Evolutionary conservation across 352 stramenopile species (phyloP).

Genomic region (Halophytophthora batemanensis): DNA sequence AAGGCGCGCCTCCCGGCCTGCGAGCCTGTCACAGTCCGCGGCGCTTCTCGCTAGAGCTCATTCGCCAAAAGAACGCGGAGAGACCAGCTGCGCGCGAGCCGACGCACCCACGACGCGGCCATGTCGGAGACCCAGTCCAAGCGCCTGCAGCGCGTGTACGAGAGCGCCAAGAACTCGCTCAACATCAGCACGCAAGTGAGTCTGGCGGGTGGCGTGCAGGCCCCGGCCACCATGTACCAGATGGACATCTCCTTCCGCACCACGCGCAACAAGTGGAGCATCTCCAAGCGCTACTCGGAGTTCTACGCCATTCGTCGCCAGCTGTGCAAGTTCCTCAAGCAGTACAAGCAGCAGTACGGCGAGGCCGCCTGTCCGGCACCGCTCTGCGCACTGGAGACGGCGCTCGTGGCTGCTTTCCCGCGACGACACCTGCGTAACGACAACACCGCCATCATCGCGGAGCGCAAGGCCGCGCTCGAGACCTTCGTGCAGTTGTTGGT

Average conservation of each 20-base stretch:
- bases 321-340: slow-evolving; percentile 66
- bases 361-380: slow-evolving; percentile 18
- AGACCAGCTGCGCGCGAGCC: slow-evolving; percentile 3
- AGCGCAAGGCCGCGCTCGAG: slow-evolving; percentile 64
- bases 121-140: slow-evolving; percentile 65
- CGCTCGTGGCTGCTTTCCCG: slow-evolving; percentile 55
- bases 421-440: slow-evolving; percentile 71
- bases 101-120: not conserved
- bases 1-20: not conserved
- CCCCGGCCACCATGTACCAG: slow-evolving; percentile 80
- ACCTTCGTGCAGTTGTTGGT: slow-evolving; percentile 80
- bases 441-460: slow-evolving; percentile 71
- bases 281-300: slow-evolving; percentile 85
- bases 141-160: slow-evolving; percentile 67
- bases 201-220: slow-evolving; percentile 30
- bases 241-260: slow-evolving; percentile 86
- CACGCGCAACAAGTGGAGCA: slow-evolving; percentile 86
- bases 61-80: slow-evolving; percentile 16
- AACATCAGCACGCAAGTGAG: slow-evolving; percentile 81
- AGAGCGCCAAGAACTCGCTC: slow-evolving; percentile 76
- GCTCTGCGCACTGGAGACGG: slow-evolving; percentile 49
- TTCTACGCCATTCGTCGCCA: slow-evolving; percentile 70
- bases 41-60: slow-evolving; percentile 12
- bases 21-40: not conserved
- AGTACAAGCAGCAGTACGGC: slow-evolving; percentile 41